phyloP scores from a whole-genome alignment of 768 basidiomycete species.

The Pleurotus platypus region DNA sequence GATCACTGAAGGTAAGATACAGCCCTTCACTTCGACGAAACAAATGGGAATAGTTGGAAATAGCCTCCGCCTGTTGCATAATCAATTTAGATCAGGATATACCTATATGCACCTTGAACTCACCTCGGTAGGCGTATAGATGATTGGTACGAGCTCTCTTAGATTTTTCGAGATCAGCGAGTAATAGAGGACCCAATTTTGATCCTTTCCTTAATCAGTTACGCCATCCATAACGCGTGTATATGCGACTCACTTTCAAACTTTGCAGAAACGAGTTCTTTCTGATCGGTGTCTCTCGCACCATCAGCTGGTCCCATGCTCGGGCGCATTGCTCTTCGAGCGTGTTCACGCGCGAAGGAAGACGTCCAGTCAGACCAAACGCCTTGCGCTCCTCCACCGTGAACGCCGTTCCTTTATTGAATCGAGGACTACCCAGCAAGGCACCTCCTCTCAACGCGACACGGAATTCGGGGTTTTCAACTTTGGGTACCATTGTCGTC shows the following conservation, averaged over 20 bases:
- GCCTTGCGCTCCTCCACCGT: constrained; percentile 59
- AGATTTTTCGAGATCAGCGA: constrained; percentile 58
- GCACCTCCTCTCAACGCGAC: constrained; percentile 62
- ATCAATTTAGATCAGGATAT: too few relatives aligned
- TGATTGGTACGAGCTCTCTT: constrained; percentile 62
- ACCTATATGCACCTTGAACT: constrained; percentile 10
- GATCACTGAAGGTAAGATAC: constrained; percentile 59
- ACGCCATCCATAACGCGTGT: background rate
- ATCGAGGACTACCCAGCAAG: constrained; percentile 61
- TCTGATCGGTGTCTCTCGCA: constrained; percentile 29
- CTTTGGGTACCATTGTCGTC: too few relatives aligned
- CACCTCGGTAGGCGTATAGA: constrained; percentile 83
- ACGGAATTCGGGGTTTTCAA: constrained; percentile 19
- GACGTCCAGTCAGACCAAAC: constrained; percentile 61
- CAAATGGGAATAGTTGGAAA: constrained; percentile 79
- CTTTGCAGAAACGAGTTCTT: constrained; percentile 80
- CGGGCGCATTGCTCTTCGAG: constrained; percentile 76
- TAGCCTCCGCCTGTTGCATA: constrained; percentile 63
- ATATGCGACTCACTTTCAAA: constrained; percentile 34
- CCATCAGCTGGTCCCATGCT: constrained; percentile 62
- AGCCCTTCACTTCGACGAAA: constrained; percentile 79
- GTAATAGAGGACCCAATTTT: constrained; percentile 84
- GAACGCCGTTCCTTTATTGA: constrained; percentile 83
- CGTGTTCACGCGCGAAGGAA: constrained; percentile 51
- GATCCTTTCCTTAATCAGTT: constrained; percentile 30